Conservation (phyloP, 2,329 filamentous ascomycete genomes). For the Fusarium tupiense region DNA sequence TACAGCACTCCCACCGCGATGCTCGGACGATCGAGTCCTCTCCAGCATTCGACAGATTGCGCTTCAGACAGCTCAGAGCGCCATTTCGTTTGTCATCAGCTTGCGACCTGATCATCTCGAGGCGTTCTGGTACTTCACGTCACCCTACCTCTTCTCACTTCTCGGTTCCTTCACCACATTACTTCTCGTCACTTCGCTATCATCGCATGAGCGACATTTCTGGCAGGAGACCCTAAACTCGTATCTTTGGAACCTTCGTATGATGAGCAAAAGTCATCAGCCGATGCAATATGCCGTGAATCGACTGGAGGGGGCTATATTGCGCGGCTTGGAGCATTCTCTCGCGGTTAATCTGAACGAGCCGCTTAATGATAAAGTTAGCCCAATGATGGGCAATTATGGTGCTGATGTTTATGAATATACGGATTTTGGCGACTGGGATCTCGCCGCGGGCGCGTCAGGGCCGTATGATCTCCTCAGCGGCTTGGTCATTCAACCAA, state of each 20-base stretch:
- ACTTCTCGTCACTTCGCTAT: conserved; percentile 48
- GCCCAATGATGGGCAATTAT: conserved; percentile 43
- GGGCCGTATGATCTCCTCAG: conserved; percentile 47
- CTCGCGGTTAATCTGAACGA: conserved; percentile 49
- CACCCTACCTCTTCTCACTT: conserved; percentile 52
- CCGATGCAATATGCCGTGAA: conserved; percentile 52
- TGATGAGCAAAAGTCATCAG: conserved; percentile 50
- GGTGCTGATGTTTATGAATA: conserved; percentile 44
- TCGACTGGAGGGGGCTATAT: conserved; percentile 50
- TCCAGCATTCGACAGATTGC: conserved; percentile 46
- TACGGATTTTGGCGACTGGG: conserved; percentile 50
- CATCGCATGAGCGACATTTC: conserved; percentile 45
- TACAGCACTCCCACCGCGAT: conserved; percentile 45
- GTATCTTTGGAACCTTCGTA: conserved; percentile 48
- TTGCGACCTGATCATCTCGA: conserved; percentile 51
- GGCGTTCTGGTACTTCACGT: conserved; percentile 53
- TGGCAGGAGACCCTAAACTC: conserved; percentile 49
- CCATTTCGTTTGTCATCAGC: conserved; percentile 48
- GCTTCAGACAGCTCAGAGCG: conserved; percentile 46
- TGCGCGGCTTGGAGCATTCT: conserved; percentile 50
- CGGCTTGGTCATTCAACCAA: conserved; percentile 38
- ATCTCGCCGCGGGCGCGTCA: conserved; percentile 41
- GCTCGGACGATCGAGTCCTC: conserved; percentile 43
- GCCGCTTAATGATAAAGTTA: conserved; percentile 44
- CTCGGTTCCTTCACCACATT: conserved; percentile 53